phyloP scores from a whole-genome alignment of 805 yeast species.

The Candida broadrunensis region DNA sequence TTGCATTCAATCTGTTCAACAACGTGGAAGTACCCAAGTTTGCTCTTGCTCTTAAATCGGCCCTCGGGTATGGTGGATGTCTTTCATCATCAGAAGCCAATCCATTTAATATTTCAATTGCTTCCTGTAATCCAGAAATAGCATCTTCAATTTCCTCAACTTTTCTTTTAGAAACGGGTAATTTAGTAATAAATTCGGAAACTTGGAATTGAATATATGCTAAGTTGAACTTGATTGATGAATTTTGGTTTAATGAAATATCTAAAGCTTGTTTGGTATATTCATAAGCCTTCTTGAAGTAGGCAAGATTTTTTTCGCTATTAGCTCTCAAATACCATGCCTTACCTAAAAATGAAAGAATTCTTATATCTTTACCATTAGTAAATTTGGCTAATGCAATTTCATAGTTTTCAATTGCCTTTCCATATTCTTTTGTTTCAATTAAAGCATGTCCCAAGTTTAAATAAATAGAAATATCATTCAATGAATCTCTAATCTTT shows the following conservation, averaged over 20 bases:
- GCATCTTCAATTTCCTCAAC: constrained; percentile 59
- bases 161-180: constrained; percentile 55
- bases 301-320: constrained; percentile 61
- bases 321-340: constrained; percentile 85
- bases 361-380: constrained; percentile 60
- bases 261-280: constrained; percentile 58
- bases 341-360: constrained; percentile 73
- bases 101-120: constrained; percentile 55
- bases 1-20: constrained; percentile 65
- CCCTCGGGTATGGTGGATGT: constrained; percentile 74
- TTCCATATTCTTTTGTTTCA: constrained; percentile 77
- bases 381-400: constrained; percentile 69
- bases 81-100: constrained; percentile 51
- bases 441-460: constrained; percentile 85
- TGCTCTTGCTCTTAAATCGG: constrained; percentile 84
- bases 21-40: constrained; percentile 77
- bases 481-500: constrained; percentile 84
- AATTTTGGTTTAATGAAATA: constrained; percentile 21
- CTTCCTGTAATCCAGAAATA: constrained; percentile 55
- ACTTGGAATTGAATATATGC: constrained; percentile 84
- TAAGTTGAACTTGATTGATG: constrained; percentile 65
- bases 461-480: constrained; percentile 77
- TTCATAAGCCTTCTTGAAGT: constrained; percentile 59
- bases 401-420: constrained; percentile 87
- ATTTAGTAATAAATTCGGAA: constrained; percentile 75